Conservation (phyloP, 345 rosid species). For the Cochlearia excelsa region DNA sequence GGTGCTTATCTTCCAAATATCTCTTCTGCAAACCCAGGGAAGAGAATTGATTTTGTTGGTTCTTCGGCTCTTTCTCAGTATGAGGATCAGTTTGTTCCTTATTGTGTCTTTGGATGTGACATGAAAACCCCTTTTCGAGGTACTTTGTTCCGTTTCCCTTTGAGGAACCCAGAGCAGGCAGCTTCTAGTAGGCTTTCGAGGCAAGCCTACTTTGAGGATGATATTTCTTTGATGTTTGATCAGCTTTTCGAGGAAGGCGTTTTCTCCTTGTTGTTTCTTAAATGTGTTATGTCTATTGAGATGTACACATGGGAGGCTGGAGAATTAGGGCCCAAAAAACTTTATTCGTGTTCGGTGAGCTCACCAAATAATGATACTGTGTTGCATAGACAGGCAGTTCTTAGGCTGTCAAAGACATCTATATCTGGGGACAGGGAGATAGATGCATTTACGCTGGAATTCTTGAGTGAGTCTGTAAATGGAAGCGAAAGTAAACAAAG, state of each 20-base stretch:
- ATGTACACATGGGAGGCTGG: constrained; percentile 79
- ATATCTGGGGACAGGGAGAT: constrained; percentile 43
- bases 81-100: constrained; percentile 79
- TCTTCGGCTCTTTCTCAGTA: constrained; percentile 67
- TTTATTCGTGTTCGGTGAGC: constrained; percentile 59
- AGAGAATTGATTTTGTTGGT: constrained; percentile 76
- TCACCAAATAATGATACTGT: constrained; percentile 48
- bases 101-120: constrained; percentile 87
- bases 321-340: constrained; percentile 61
- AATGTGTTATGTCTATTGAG: constrained; percentile 65
- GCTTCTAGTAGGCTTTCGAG: constrained; percentile 75
- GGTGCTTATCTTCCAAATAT: constrained; percentile 78
- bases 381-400: constrained; percentile 68
- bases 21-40: constrained; percentile 87
- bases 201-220: constrained; percentile 67
- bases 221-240: constrained; percentile 61
- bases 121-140: constrained; percentile 70
- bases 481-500: constrained; percentile 50
- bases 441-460: constrained; percentile 73
- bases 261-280: constrained; percentile 74
- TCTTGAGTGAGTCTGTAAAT: constrained; percentile 53
- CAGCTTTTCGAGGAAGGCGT: constrained; percentile 81
- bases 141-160: constrained; percentile 85
- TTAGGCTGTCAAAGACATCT: constrained; percentile 59
- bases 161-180: constrained; percentile 79